phyloP scores from a whole-genome alignment of 1,284 basidiomycete genomes.

The Sporisorium scitamineum region DNA sequence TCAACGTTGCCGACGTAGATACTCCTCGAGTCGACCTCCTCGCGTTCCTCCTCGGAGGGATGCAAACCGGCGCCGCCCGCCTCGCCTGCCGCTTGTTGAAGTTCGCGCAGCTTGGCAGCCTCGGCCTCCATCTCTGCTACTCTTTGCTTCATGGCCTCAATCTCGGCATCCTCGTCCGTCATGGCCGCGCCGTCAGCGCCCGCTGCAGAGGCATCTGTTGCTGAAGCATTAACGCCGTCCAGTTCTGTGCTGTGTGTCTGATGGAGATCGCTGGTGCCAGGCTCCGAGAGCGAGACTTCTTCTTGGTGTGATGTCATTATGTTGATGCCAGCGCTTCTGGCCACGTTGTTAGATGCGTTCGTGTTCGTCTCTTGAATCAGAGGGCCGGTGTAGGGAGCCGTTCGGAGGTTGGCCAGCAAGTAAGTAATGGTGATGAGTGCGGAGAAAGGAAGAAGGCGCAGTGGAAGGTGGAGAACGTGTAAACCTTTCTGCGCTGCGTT shows the following conservation, averaged over 20 bases:
- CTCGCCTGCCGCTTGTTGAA: slow-evolving; percentile 84
- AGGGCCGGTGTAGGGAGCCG: not conserved
- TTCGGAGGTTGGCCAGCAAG: not conserved
- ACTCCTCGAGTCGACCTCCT: slow-evolving; percentile 85
- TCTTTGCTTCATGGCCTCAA: slow-evolving; percentile 83
- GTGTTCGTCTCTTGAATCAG: not conserved
- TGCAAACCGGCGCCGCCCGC: slow-evolving; percentile 54
- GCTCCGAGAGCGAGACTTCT: slow-evolving; percentile 49
- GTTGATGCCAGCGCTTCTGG: not conserved
- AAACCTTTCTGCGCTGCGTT: slow-evolving; percentile 1
- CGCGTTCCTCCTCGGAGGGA: slow-evolving; percentile 69
- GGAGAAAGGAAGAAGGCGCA: slow-evolving; percentile 7
- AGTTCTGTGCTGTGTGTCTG: slow-evolving; percentile 12
- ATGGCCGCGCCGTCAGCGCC: slow-evolving; percentile 26
- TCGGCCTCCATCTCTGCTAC: slow-evolving; percentile 86
- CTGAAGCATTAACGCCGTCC: slow-evolving; percentile 1
- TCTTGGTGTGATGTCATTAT: slow-evolving; percentile 44
- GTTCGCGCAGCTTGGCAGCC: slow-evolving; percentile 86
- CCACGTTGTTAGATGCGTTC: not conserved
- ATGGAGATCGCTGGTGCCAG: slow-evolving; percentile 33
- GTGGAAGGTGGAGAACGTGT: slow-evolving; percentile 25
- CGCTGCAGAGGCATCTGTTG: slow-evolving; percentile 10
- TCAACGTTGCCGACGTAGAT: slow-evolving; percentile 98
- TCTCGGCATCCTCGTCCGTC: slow-evolving; percentile 69
- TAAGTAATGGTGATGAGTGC: slow-evolving; percentile 6